Percentiles rank a stretch among this genome's conserved stretches.
phyloP scores from a whole-genome alignment of 331 rosid genomes.

The Erythrophleum ivorense region DNA sequence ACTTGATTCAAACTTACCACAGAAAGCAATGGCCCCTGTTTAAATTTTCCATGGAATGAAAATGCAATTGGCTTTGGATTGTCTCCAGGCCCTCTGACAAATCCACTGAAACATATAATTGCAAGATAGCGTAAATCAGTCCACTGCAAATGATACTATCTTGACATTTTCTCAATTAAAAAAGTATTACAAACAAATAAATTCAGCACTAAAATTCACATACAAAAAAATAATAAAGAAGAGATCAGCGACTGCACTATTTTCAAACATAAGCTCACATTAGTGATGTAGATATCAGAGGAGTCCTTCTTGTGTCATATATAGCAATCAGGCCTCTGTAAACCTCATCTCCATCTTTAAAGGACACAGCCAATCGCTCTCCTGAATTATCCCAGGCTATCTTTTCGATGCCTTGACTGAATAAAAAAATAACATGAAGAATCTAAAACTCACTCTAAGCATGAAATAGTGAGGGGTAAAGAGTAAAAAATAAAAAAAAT shows the following conservation, averaged over 20 bases:
- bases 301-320: slow-evolving; percentile 83
- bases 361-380: slow-evolving; percentile 91
- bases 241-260: slow-evolving; percentile 14
- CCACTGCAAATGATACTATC: not conserved
- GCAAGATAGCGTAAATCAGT: slow-evolving; percentile 2
- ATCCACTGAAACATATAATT: slow-evolving; percentile 65
- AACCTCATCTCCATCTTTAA: slow-evolving; percentile 76
- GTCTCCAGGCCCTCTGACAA: slow-evolving; percentile 97
- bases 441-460: not conserved
- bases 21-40: slow-evolving; percentile 94
- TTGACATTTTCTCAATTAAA: slow-evolving; percentile 3
- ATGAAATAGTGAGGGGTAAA: not conserved
- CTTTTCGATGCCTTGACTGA: slow-evolving; percentile 88
- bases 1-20: slow-evolving; percentile 62
- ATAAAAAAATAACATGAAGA: slow-evolving; percentile 34
- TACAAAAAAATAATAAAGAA: slow-evolving; percentile 3
- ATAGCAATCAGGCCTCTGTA: slow-evolving; percentile 85
- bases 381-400: slow-evolving; percentile 97
- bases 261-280: slow-evolving; percentile 65
- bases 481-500: not conserved
- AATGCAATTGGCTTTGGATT: slow-evolving; percentile 76
- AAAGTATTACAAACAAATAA: not conserved
- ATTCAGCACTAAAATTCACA: slow-evolving; percentile 24
- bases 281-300: slow-evolving; percentile 75
- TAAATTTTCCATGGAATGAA: slow-evolving; percentile 84